Evolutionary conservation across 2,329 filamentous ascomycete species (phyloP).

Genomic region (Trichoderma gracile): DNA sequence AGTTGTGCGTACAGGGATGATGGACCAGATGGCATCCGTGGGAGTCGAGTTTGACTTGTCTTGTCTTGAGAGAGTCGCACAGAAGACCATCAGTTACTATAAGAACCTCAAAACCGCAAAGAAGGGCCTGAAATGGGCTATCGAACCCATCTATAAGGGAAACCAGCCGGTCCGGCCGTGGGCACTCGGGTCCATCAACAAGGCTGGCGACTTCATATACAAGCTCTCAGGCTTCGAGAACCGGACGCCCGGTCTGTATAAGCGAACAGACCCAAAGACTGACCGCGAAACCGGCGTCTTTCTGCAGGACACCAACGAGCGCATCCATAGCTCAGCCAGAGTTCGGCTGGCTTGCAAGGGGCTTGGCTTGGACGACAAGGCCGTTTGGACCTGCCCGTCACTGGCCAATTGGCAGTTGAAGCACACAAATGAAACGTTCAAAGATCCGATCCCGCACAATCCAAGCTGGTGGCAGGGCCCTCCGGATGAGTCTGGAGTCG

Average conservation of each 20-base stretch:
- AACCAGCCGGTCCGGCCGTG: constrained; percentile 52
- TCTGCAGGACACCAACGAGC: constrained; percentile 56
- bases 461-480: constrained; percentile 37
- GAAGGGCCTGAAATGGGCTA: constrained; percentile 45
- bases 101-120: constrained; percentile 29
- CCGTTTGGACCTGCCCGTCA: constrained; percentile 49
- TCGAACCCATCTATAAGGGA: constrained; percentile 48
- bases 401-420: constrained; percentile 49
- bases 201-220: constrained; percentile 45
- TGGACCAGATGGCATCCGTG: constrained; percentile 55
- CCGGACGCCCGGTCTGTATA: constrained; percentile 52
- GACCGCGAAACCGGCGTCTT: constrained; percentile 41
- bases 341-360: constrained; percentile 54
- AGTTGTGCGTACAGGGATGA: constrained; percentile 48
- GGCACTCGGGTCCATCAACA: constrained; percentile 49
- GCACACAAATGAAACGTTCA: constrained; percentile 37
- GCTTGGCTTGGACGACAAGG: constrained; percentile 51
- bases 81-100: constrained; percentile 40
- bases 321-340: constrained; percentile 56
- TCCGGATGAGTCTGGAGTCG: constrained; percentile 31
- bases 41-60: constrained; percentile 51
- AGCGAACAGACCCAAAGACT: constrained; percentile 45
- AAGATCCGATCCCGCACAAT: constrained; percentile 41
- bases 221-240: constrained; percentile 45
- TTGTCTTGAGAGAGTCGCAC: constrained; percentile 45